Evolutionary conservation across 2,329 filamentous ascomycete genomes (phyloP), one percentile per base, ranked within the genome.

Genomic region (Trichoderma guizhouense): DNA sequence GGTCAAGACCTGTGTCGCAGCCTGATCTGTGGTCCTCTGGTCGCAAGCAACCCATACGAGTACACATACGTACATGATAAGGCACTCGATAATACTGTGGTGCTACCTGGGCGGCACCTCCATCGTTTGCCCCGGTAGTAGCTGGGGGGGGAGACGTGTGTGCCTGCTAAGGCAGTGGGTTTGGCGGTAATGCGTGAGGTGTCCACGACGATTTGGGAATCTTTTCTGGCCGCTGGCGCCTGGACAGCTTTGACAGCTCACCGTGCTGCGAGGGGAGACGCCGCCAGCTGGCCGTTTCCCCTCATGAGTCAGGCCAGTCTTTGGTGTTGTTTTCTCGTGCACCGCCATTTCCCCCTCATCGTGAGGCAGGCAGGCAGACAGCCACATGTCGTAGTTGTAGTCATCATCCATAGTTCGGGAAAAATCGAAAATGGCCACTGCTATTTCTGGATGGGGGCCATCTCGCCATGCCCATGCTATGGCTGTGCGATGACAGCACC

Each of bases 401-500:
- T 18, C 15, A 39, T 39, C 36, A 39, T 18, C 21, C 34, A 43
- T 68, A 12, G 57, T 43, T 30, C 65, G 28, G 65, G 53, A 32
- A 24, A 57, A 21, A 60, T 21, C 53, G 36, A 68, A 68, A 68
- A 57, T 28, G 55, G 65, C 65, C 53, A 55, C 65, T 68, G 65
- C 65, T 60, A 68, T 60, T 68, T 43, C 65, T 68, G 55, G 65
- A 58, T 51, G 51, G 57, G 26, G 28, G 36, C 34, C 34, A 60
- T 68, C 64, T 36, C 32, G 53, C 24, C 34, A 28, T 32, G n/a
- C 53, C 32, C 32, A 34, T n/a, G 21, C 21, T 34, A 30, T 30
- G 53, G 65, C 53, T 68, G 65, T 68, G 65, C 65, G 65, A 68
- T 68, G 65, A 68, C 65, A 58, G 53, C 65, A 68, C 65, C 53